Conservation (phyloP, 1,284 basidiomycete genomes). For the Wolfiporia cocos region DNA sequence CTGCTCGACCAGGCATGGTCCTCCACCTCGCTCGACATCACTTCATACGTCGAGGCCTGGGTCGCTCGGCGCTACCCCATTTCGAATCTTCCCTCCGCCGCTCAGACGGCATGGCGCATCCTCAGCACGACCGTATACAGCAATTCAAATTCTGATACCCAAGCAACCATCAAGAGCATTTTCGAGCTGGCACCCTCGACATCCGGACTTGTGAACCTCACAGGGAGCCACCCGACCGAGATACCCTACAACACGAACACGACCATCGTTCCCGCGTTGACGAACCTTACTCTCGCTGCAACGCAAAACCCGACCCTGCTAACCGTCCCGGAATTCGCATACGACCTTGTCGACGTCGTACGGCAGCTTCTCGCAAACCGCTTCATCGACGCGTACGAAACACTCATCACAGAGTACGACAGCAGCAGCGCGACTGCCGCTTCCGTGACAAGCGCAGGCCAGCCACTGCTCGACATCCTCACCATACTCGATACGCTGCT, state of each 20-base stretch:
- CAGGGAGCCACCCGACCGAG: slow-evolving; percentile 28
- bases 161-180: slow-evolving; percentile 37
- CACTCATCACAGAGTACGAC: slow-evolving; percentile 27
- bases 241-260: slow-evolving; percentile 34
- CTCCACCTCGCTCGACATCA: slow-evolving; percentile 24
- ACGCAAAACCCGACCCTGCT: slow-evolving; percentile 16
- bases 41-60: slow-evolving; percentile 29
- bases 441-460: slow-evolving; percentile 18
- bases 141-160: slow-evolving; percentile 27
- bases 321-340: slow-evolving; percentile 29
- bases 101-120: slow-evolving; percentile 31
- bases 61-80: slow-evolving; percentile 31
- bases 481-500: slow-evolving; percentile 32
- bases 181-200: slow-evolving; percentile 30
- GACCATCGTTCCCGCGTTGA: slow-evolving; percentile 31
- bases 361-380: slow-evolving; percentile 36
- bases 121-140: slow-evolving; percentile 35
- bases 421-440: slow-evolving; percentile 13
- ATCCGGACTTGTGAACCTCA: slow-evolving; percentile 29
- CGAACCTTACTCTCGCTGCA: slow-evolving; percentile 27
- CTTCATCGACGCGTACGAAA: slow-evolving; percentile 30
- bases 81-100: slow-evolving; percentile 19
- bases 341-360: slow-evolving; percentile 37
- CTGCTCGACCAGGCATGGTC: slow-evolving; percentile 39
- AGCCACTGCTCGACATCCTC: slow-evolving; percentile 27